Conservation (phyloP, 2,329 filamentous ascomycete species). For the Cytospora leucostoma region DNA sequence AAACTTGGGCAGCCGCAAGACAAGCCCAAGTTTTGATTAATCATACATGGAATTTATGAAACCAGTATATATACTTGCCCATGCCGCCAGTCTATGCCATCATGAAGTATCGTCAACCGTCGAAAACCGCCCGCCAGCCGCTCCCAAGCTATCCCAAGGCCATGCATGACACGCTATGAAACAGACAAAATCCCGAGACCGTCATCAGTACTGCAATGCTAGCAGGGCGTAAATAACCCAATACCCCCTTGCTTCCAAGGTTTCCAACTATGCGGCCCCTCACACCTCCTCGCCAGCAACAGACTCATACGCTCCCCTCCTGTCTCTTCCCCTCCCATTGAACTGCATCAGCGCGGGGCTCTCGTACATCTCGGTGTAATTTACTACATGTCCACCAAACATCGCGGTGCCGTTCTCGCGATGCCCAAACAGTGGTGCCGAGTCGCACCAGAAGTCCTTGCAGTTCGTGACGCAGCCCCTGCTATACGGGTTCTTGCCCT, state of each 20-base stretch:
- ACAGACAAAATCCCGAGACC: constrained; percentile 13
- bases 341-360: constrained; percentile 69
- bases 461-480: constrained; percentile 85
- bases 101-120: constrained; percentile 10
- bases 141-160: constrained; percentile 6
- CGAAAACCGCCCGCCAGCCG: not conserved
- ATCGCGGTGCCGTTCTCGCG: constrained; percentile 73
- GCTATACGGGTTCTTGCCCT: constrained; percentile 79
- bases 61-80: not conserved
- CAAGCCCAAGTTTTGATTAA: not conserved
- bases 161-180: constrained; percentile 24
- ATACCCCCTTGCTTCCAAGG: no score
- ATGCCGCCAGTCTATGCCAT: constrained; percentile 15
- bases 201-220: not conserved
- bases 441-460: constrained; percentile 94
- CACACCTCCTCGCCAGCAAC: constrained; percentile 61
- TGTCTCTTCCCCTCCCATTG: constrained; percentile 41
- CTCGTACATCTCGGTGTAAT: constrained; percentile 91
- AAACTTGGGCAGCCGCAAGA: not conserved
- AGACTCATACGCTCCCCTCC: constrained; percentile 62
- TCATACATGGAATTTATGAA: not conserved
- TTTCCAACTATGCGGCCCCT: not conserved
- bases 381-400: constrained; percentile 75
- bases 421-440: constrained; percentile 75
- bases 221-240: not conserved